Percentiles rank a stretch among this genome's conserved stretches.
Evolutionary conservation across 139 green algal genomes (phyloP).

Genomic region (Tetradesmus obliquus): DNA sequence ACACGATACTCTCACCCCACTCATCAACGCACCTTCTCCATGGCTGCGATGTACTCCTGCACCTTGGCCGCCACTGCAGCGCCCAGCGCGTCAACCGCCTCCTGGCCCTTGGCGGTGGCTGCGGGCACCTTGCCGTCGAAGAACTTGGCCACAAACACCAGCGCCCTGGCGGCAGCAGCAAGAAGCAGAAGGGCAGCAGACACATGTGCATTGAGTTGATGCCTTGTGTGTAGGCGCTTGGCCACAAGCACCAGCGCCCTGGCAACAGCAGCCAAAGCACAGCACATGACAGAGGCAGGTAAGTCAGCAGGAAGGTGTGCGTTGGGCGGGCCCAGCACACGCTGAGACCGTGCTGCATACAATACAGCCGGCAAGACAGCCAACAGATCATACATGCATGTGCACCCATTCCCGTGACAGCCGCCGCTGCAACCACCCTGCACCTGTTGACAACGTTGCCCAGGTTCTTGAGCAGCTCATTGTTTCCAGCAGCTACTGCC

Average conservation of each 20-base stretch:
- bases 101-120: conserved; percentile 46
- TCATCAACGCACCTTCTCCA: conserved; percentile 68
- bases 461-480: conserved; percentile 96
- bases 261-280: conserved; percentile 11
- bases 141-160: conserved; percentile 77
- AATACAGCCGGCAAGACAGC: too few relatives aligned
- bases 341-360: too few relatives aligned
- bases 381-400: too few relatives aligned
- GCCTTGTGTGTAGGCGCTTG: conserved; percentile 69
- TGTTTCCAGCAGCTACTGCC: conserved; percentile 64
- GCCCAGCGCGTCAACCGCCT: conserved; percentile 66
- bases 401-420: too few relatives aligned
- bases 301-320: too few relatives aligned
- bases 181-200: neutral
- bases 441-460: conserved; percentile 86
- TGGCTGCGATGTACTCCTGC: conserved; percentile 78
- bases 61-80: conserved; percentile 65
- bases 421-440: neutral
- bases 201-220: neutral
- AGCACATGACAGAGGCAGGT: neutral
- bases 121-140: conserved; percentile 77
- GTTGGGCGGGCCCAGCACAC: too few relatives aligned
- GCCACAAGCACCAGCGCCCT: conserved; percentile 70
- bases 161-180: conserved; percentile 45
- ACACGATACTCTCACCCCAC: too few relatives aligned